Conservation (phyloP, 2,329 filamentous ascomycete species). For the Botrytis fragariae region DNA sequence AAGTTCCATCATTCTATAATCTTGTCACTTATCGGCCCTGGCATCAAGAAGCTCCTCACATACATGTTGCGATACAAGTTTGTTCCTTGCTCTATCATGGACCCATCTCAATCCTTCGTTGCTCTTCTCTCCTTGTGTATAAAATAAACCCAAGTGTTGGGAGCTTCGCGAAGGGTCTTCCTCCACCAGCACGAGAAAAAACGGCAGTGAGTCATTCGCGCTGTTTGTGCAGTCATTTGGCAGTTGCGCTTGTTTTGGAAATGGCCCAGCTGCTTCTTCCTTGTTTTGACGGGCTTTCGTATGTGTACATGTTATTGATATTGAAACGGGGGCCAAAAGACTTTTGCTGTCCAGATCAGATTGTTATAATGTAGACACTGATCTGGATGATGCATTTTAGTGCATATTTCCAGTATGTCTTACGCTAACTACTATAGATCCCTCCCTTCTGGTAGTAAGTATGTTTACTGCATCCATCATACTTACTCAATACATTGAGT, state of each 20-base stretch:
- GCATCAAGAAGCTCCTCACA: not conserved
- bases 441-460: not conserved
- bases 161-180: not conserved
- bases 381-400: not conserved
- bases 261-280: not conserved
- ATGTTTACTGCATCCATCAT: not conserved
- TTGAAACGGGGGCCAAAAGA: not conserved
- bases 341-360: not conserved
- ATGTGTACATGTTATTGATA: not conserved
- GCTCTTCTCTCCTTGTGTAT: not conserved
- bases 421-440: not conserved
- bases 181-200: not conserved
- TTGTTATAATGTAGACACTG: not conserved
- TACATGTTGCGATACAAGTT: not conserved
- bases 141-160: too few relatives aligned
- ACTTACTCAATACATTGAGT: not conserved
- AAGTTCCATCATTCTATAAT: not conserved
- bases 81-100: not conserved
- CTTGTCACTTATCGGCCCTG: too few relatives aligned
- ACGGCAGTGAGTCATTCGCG: not conserved
- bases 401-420: not conserved
- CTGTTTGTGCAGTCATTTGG: not conserved
- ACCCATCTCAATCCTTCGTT: not conserved
- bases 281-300: not conserved
- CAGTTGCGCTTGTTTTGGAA: not conserved